Evolutionary conservation across 306 rosid genomes (phyloP).

Genomic region (Sesbania bispinosa): DNA sequence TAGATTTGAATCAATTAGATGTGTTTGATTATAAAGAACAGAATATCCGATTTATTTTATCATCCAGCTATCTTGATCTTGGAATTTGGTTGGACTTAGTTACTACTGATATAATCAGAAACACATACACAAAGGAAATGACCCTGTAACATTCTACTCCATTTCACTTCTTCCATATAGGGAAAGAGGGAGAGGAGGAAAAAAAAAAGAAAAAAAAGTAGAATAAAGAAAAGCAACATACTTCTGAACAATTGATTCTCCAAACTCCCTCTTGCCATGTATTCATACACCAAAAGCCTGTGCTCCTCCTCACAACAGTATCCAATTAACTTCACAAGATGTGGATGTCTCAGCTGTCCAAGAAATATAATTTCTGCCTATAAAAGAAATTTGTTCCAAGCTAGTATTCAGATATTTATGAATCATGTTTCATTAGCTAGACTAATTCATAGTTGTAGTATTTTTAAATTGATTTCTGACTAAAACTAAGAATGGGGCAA

Average conservation of each 20-base stretch:
- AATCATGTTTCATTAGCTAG: not conserved
- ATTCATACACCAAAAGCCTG: constrained; percentile 74
- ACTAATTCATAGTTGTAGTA: not conserved
- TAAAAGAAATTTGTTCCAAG: no score
- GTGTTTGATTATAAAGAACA: not conserved
- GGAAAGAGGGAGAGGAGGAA: not conserved
- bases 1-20: not conserved
- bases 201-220: not conserved
- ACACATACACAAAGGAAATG: no score
- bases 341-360: constrained; percentile 74
- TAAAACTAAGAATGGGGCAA: not conserved
- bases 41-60: not conserved
- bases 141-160: no score
- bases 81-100: not conserved
- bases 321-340: constrained; percentile 76
- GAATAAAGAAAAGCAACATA: constrained; percentile 35
- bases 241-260: constrained; percentile 71
- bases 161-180: no score
- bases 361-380: constrained; percentile 80
- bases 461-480: not conserved
- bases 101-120: not conserved
- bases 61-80: not conserved
- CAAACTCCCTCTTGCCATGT: constrained; percentile 73
- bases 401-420: no score
- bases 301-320: constrained; percentile 74